phyloP scores from a whole-genome alignment of 176 grass and related monocot species.

The Oryza coarctata region DNA sequence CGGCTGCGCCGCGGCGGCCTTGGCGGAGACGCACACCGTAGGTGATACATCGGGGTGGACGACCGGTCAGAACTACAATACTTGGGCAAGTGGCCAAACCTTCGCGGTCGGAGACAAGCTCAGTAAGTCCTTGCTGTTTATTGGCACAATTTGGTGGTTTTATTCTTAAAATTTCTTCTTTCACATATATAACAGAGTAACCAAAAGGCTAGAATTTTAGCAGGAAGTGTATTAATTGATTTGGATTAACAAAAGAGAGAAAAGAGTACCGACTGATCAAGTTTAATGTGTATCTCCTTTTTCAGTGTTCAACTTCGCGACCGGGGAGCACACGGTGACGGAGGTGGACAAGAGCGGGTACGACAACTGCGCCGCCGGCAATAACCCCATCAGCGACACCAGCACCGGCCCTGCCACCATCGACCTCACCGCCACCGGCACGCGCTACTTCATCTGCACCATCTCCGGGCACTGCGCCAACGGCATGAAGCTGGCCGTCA shows the following conservation, averaged over 20 bases:
- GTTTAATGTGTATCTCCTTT: neutral
- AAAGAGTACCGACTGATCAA: too few species aligned
- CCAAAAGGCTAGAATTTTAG: too few species aligned
- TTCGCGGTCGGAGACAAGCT: constrained; percentile 53
- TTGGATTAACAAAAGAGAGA: neutral
- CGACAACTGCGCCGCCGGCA: constrained; percentile 47
- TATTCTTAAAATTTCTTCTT: too few species aligned
- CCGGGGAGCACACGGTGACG: constrained; percentile 44
- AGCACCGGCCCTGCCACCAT: constrained; percentile 34
- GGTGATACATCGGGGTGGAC: constrained; percentile 56
- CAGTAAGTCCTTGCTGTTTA: constrained; percentile 29
- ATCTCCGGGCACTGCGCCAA: constrained; percentile 41
- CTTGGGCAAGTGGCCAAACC: constrained; percentile 43
- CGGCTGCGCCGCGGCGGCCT: constrained; percentile 39
- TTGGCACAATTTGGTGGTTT: neutral
- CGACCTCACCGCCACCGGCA: constrained; percentile 37
- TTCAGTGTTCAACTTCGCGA: constrained; percentile 62
- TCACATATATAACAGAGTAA: too few species aligned
- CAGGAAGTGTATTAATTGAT: too few species aligned
- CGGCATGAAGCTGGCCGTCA: constrained; percentile 79
- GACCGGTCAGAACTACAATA: constrained; percentile 6
- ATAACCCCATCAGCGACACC: constrained; percentile 18
- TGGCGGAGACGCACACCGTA: constrained; percentile 53
- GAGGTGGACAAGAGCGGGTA: constrained; percentile 54
- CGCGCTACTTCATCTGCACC: constrained; percentile 73